A percentile compares a stretch with the other conserved stretches of the same genome.
Conservation (phyloP, 176 grass and related monocot species). For the Musa troglodytarum region DNA sequence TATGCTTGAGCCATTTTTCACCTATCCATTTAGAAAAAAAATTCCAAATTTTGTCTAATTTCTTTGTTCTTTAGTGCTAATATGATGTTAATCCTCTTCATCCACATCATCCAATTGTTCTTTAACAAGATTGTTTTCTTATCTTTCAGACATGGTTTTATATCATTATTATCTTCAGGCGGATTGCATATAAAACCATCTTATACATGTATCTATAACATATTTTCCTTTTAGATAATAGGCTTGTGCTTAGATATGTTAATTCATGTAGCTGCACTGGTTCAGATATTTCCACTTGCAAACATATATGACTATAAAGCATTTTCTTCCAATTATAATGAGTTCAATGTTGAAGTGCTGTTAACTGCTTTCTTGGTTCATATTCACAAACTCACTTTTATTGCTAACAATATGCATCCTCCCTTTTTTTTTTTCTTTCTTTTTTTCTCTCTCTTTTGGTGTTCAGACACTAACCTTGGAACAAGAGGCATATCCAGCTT, state of each 20-base stretch:
- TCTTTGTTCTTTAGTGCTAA: too few species aligned
- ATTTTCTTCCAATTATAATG: neutral
- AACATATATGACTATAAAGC: neutral
- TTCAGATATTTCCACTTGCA: neutral
- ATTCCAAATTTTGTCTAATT: too few species aligned
- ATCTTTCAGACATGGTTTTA: too few species aligned
- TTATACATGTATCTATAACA: neutral
- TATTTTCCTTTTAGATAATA: neutral
- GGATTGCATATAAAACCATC: neutral
- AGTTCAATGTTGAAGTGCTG: neutral
- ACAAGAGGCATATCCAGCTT: constrained; percentile 94
- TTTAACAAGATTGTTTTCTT: too few species aligned
- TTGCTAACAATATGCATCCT: neutral
- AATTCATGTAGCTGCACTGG: too few species aligned
- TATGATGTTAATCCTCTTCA: too few species aligned
- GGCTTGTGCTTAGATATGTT: neutral
- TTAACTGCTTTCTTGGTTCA: neutral
- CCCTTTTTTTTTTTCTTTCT: constrained; percentile 5
- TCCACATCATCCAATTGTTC: too few species aligned
- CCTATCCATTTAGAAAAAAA: too few species aligned
- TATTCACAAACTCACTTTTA: neutral
- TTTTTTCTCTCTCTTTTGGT: too few species aligned
- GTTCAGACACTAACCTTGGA: constrained; percentile 65
- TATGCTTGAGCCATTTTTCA: too few species aligned
- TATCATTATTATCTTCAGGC: too few species aligned